These are phyloP conservation scores for Aspergillus hiratsukae DNA, from an alignment of 2,329 filamentous ascomycete genomes.

Conservation along the genomic window DNA sequence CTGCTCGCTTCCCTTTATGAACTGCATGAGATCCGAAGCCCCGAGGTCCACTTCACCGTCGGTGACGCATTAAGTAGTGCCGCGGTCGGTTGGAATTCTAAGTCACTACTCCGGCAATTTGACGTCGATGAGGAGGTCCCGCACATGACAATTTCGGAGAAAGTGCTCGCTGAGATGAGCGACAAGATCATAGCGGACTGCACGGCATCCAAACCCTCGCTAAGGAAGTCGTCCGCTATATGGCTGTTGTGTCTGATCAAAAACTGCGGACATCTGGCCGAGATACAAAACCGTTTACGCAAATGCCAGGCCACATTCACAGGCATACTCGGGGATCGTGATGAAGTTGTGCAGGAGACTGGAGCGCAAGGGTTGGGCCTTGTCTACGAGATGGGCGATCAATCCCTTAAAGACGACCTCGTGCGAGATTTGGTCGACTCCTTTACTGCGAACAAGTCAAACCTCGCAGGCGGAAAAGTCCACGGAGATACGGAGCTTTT, in stretches of 20 bases:
- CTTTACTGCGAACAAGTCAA: slow-evolving; percentile 65
- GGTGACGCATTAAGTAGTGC: slow-evolving; percentile 82
- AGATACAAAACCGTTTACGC: slow-evolving; percentile 69
- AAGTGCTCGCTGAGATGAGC: slow-evolving; percentile 53
- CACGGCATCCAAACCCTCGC: slow-evolving; percentile 77
- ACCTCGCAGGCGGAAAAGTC: slow-evolving; percentile 69
- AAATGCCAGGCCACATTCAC: slow-evolving; percentile 85
- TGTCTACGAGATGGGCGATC: slow-evolving; percentile 89
- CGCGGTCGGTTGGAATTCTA: slow-evolving; percentile 76
- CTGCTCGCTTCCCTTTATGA: slow-evolving; percentile 67
- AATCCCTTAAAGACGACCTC: slow-evolving; percentile 71
- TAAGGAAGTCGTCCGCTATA: slow-evolving; percentile 88
- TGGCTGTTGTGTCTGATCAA: slow-evolving; percentile 92
- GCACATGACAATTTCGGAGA: slow-evolving; percentile 31
- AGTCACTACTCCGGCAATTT: slow-evolving; percentile 67
- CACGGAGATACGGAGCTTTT: slow-evolving; percentile 90
- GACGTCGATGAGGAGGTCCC: slow-evolving; percentile 62
- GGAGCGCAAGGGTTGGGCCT: slow-evolving; percentile 86
- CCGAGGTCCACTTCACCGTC: slow-evolving; percentile 84
- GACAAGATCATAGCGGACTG: slow-evolving; percentile 73
- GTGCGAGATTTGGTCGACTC: slow-evolving; percentile 83
- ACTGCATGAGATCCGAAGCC: slow-evolving; percentile 77
- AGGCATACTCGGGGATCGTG: slow-evolving; percentile 76
- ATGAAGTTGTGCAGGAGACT: slow-evolving; percentile 93
- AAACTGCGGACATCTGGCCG: slow-evolving; percentile 73